phyloP scores from a whole-genome alignment of 345 rosid genomes.

The Pistacia integerrima region DNA sequence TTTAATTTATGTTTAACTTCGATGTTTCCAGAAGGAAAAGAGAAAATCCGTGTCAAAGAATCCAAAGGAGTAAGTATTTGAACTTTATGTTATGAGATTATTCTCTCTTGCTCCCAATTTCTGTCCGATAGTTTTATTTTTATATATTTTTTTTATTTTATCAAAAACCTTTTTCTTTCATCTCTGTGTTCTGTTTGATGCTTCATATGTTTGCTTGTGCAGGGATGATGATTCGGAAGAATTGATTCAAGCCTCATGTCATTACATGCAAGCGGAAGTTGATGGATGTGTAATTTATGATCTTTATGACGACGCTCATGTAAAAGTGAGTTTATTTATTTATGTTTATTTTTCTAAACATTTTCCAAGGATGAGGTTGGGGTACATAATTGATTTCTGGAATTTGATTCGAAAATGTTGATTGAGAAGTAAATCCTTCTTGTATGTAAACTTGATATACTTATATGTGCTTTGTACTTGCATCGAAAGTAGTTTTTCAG shows the following conservation, averaged over 20 bases:
- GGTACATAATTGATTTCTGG: background rate
- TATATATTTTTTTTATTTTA: too few species aligned
- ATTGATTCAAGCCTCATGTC: constrained; percentile 45
- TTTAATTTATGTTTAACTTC: background rate
- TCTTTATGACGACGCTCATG: constrained; percentile 66
- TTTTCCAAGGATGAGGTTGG: background rate
- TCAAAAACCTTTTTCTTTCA: background rate
- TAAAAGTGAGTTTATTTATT: constrained; percentile 40
- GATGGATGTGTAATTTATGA: constrained; percentile 41
- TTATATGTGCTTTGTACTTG: background rate
- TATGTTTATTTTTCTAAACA: background rate
- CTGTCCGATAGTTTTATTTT: too few species aligned
- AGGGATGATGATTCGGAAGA: constrained; percentile 36
- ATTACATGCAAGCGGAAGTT: constrained; percentile 45
- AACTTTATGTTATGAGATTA: background rate
- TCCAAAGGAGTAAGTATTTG: constrained; percentile 30
- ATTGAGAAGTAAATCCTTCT: background rate
- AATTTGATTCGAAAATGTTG: background rate
- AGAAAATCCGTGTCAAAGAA: constrained; percentile 2
- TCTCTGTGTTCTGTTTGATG: background rate
- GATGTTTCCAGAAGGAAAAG: constrained; percentile 26
- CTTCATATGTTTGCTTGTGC: background rate
- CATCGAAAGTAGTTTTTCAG: too few species aligned
- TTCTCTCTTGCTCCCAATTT: too few species aligned
- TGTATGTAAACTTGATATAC: background rate